These are phyloP conservation scores for Pseudogymnoascus sp. DNA, from an alignment of 2,329 filamentous ascomycete species.

Conservation along the genomic window DNA sequence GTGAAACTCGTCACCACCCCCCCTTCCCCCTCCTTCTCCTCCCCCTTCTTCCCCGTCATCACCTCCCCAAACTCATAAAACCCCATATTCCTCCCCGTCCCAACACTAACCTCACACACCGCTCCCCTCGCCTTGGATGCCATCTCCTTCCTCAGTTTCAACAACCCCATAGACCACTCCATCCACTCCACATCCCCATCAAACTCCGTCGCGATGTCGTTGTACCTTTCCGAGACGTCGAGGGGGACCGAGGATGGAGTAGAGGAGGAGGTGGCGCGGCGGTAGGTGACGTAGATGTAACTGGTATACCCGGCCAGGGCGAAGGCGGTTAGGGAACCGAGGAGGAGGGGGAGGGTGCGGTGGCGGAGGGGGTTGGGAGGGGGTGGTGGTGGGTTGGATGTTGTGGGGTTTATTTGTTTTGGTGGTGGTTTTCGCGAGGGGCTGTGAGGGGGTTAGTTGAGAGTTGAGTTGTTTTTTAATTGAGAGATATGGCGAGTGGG, in stretches of 20 bases:
- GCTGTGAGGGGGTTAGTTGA: not conserved
- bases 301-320: constrained; percentile 17
- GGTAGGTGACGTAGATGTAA: constrained; percentile 32
- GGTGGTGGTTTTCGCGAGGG: not conserved
- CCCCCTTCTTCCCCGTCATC: constrained; percentile 20
- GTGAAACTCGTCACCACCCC: constrained; percentile 46
- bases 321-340: constrained; percentile 17
- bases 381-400: not conserved
- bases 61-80: constrained; percentile 47
- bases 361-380: constrained; percentile 18
- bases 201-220: constrained; percentile 41
- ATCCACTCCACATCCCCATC: constrained; percentile 49
- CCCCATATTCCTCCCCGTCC: constrained; percentile 51
- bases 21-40: constrained; percentile 19
- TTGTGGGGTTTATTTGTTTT: not conserved
- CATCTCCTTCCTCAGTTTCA: constrained; percentile 40
- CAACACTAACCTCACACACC: constrained; percentile 55
- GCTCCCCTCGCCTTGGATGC: constrained; percentile 42
- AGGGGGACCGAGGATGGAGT: constrained; percentile 19
- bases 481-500: not conserved
- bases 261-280: constrained; percentile 20
- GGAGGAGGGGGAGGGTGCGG: constrained; percentile 20
- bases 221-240: constrained; percentile 26
- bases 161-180: constrained; percentile 50
- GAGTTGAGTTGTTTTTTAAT: not conserved